phyloP scores from a whole-genome alignment of 768 basidiomycete species.

The Cyclocybe aegerita region DNA sequence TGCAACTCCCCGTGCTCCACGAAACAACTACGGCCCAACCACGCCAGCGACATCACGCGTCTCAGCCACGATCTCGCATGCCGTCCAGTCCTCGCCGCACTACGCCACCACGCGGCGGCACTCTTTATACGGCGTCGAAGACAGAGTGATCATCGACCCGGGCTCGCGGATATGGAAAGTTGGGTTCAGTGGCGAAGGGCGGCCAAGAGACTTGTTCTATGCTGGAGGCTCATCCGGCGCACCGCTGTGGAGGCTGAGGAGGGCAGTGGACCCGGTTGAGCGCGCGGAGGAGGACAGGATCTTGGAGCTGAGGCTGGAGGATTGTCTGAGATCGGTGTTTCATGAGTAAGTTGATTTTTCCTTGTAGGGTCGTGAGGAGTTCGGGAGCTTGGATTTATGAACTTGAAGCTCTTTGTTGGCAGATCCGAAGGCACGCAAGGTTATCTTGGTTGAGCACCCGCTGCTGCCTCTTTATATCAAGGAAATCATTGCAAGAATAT shows the following conservation, averaged over 20 bases:
- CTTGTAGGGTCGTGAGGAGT: background rate
- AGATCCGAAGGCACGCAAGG: constrained; percentile 93
- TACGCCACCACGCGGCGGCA: constrained; percentile 85
- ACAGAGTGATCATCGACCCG: constrained; percentile 92
- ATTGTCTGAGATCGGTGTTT: constrained; percentile 73
- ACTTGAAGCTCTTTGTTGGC: constrained; percentile 78
- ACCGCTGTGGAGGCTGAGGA: constrained; percentile 60
- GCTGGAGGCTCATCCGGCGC: constrained; percentile 41
- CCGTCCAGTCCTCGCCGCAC: constrained; percentile 76
- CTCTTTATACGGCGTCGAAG: constrained; percentile 95
- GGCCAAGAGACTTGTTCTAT: constrained; percentile 85
- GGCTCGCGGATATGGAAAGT: constrained; percentile 96
- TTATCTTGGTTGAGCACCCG: constrained; percentile 90
- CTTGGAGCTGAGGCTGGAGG: constrained; percentile 69
- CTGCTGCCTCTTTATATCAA: constrained; percentile 85
- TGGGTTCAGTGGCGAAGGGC: constrained; percentile 95
- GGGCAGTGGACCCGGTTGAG: constrained; percentile 51
- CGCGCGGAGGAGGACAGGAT: constrained; percentile 74
- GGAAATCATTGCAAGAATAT: constrained; percentile 77
- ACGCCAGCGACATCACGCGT: constrained; percentile 62
- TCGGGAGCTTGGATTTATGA: constrained; percentile 12
- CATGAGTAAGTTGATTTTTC: constrained; percentile 61
- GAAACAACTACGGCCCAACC: constrained; percentile 37
- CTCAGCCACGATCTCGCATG: constrained; percentile 32
- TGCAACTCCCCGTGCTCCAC: constrained; percentile 30